Percentiles rank a stretch among this genome's conserved stretches.
phyloP scores from a whole-genome alignment of 352 stramenopile genomes.

The Phytophthora podocarpi region DNA sequence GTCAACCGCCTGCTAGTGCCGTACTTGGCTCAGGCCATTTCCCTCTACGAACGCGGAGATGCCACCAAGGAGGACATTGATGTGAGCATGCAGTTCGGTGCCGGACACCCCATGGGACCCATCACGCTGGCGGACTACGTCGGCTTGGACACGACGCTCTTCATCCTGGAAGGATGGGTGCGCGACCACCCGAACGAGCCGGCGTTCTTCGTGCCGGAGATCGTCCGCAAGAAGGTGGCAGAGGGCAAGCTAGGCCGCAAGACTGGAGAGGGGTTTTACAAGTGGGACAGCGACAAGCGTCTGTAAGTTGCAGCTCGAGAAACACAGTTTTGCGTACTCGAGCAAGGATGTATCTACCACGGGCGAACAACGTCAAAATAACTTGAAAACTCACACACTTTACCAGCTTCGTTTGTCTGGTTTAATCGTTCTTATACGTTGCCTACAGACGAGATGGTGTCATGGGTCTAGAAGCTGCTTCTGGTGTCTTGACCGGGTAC shows the following conservation, averaged over 20 bases:
- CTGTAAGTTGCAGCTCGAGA: conserved; percentile 41
- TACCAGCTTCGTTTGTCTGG: background rate
- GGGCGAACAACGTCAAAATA: background rate
- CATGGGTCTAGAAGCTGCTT: background rate
- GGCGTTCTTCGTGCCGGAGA: conserved; percentile 95
- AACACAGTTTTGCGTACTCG: background rate
- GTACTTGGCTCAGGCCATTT: conserved; percentile 88
- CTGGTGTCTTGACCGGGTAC: conserved; percentile 28
- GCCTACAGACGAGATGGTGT: conserved; percentile 26
- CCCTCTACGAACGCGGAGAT: conserved; percentile 95
- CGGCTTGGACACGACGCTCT: conserved; percentile 96
- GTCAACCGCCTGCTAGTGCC: conserved; percentile 94
- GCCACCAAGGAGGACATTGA: conserved; percentile 97
- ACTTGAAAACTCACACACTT: conserved; percentile 7
- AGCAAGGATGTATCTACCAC: conserved; percentile 11
- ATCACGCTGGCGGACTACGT: conserved; percentile 96
- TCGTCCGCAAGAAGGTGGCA: conserved; percentile 91
- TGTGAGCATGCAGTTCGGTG: conserved; percentile 96
- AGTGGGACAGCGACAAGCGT: conserved; percentile 88
- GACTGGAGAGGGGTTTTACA: conserved; percentile 96
- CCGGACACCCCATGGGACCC: conserved; percentile 97
- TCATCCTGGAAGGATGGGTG: conserved; percentile 96
- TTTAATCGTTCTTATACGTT: background rate
- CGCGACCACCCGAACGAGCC: conserved; percentile 95
- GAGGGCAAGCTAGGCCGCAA: conserved; percentile 96